A percentile compares a stretch with the other conserved stretches of the same genome.
phyloP scores from a whole-genome alignment of 2,329 filamentous ascomycete genomes.

The Pseudogymnoascus sp. region DNA sequence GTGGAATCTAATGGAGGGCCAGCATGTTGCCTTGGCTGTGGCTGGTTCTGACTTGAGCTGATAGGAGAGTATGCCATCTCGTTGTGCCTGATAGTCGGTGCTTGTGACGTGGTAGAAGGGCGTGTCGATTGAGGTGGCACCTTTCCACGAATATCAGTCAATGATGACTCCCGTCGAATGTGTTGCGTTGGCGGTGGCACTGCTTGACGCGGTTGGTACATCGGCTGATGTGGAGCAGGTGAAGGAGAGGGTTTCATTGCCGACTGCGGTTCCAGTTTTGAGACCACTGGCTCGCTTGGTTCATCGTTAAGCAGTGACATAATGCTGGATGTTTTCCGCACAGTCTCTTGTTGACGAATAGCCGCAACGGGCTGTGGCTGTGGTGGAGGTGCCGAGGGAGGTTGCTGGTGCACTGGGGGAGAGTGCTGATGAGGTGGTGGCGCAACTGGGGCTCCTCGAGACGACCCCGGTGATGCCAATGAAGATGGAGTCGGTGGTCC shows the following conservation, averaged over 20 bases:
- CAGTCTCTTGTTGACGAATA: slow-evolving; percentile 33
- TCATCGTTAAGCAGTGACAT: slow-evolving; percentile 57
- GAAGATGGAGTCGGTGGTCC: slow-evolving; percentile 18
- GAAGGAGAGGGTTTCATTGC: slow-evolving; percentile 19
- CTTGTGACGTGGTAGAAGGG: slow-evolving; percentile 17
- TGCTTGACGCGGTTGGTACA: slow-evolving; percentile 26
- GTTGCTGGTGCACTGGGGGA: slow-evolving; percentile 11
- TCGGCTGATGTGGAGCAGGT: slow-evolving; percentile 22
- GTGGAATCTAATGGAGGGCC: slow-evolving; percentile 23
- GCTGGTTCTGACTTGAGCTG: slow-evolving; percentile 16
- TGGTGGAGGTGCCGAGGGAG: slow-evolving; percentile 1
- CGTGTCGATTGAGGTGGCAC: slow-evolving; percentile 21
- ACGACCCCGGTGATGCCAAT: slow-evolving; percentile 20
- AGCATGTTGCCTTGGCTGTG: slow-evolving; percentile 18
- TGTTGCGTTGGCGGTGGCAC: slow-evolving; percentile 20
- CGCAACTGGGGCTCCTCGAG: slow-evolving; percentile 20
- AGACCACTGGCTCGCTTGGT: slow-evolving; percentile 32
- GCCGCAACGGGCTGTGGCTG: slow-evolving; percentile 27
- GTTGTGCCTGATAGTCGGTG: slow-evolving; percentile 22
- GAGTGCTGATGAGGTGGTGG: slow-evolving; percentile 17
- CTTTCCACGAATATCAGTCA: slow-evolving; percentile 22
- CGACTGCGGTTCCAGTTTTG: slow-evolving; percentile 10
- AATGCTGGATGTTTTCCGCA: slow-evolving; percentile 54
- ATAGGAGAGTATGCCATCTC: slow-evolving; percentile 27
- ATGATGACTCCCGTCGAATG: slow-evolving; percentile 23